Base-by-base conservation (phyloP, 2,329 filamentous ascomycete species). In the Raffaelea ambrosiae region DNA sequence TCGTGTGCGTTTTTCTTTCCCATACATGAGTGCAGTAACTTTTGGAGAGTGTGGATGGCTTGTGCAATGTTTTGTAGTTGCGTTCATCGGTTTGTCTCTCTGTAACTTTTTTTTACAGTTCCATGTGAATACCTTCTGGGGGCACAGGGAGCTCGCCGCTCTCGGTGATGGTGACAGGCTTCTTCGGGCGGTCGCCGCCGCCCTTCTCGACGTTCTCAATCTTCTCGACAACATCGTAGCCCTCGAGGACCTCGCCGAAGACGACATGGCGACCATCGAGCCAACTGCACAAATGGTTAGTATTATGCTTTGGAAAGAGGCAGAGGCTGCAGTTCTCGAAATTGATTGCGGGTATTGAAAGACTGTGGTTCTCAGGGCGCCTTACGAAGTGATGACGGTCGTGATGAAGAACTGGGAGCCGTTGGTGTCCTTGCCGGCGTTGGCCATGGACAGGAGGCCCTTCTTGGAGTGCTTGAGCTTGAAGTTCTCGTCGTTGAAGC, bases 381-480 rank as follows among this genome's bases (percentile, higher is more conserved):
- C 76, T 70, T 74, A 84, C 81, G 77, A 77, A 60, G 87, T 91
- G 61, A 88, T 65, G 61, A 82, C 83, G 57, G 86, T 91, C 61
- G 88, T 93, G 66, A 93, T 90, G 77, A 93, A 93, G 76, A 93
- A 93, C 66, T 93, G 87, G 50, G 84, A 88, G 63, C 87, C 86
- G 64, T 90, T 90, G 74, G 87, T 93, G 68, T 93, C 86, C 66
- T 81, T 79, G 66, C 86, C 86, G 52, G 85, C 79, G 70, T 90
- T 90, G 68, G 85, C 87, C 87, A 88, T 93, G 68, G 84, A 88
- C 56, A 93, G 73, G 45, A 88, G 72, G 61, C 87, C 87, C 68
- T 82, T 84, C 79, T 88, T 89, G 74, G 76, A 79, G 81, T 94
- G 88, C 78, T 89, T 90, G 64, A 91, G 77, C 83, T 93, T 91